Conservation (phyloP, 768 basidiomycete genomes). For the Coprinopsis marcescibilis region DNA sequence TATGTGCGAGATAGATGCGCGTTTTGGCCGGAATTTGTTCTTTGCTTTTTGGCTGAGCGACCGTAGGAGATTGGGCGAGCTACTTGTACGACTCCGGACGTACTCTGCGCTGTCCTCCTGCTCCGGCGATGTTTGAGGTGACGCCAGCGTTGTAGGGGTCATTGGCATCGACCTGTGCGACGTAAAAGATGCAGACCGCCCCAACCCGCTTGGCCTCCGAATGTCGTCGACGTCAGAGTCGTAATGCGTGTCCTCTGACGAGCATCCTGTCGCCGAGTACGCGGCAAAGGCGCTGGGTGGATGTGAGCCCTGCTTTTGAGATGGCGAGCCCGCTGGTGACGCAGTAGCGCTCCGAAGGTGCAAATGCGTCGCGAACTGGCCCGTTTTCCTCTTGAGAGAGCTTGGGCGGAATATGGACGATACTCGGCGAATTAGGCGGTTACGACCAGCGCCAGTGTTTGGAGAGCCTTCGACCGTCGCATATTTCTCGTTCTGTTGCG, state of each 20-base stretch:
- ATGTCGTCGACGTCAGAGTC: constrained; percentile 37
- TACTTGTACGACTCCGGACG: constrained; percentile 24
- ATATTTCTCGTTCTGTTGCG: neutral
- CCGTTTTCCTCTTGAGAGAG: constrained; percentile 9
- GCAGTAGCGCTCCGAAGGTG: neutral
- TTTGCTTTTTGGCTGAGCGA: constrained; percentile 19
- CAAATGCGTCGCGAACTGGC: neutral
- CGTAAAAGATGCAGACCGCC: constrained; percentile 30
- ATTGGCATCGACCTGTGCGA: constrained; percentile 30
- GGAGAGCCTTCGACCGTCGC: neutral
- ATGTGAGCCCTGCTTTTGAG: constrained; percentile 13
- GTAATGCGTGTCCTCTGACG: constrained; percentile 8
- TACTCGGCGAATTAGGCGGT: constrained; percentile 24
- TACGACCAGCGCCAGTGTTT: neutral
- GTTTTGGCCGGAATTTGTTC: constrained; percentile 14
- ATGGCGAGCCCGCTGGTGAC: constrained; percentile 1
- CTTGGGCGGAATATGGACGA: constrained; percentile 23
- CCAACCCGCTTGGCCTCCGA: constrained; percentile 41
- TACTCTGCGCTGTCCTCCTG: constrained; percentile 7
- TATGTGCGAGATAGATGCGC: constrained; percentile 11
- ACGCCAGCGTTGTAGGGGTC: constrained; percentile 13
- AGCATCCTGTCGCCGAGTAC: constrained; percentile 13
- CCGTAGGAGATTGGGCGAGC: constrained; percentile 32
- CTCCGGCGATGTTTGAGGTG: constrained; percentile 7
- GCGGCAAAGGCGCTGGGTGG: constrained; percentile 13